Evolutionary conservation across 768 basidiomycete species (phyloP), one percentile per base, ranked within the genome.

Genomic region (Agrocybe pediades): DNA sequence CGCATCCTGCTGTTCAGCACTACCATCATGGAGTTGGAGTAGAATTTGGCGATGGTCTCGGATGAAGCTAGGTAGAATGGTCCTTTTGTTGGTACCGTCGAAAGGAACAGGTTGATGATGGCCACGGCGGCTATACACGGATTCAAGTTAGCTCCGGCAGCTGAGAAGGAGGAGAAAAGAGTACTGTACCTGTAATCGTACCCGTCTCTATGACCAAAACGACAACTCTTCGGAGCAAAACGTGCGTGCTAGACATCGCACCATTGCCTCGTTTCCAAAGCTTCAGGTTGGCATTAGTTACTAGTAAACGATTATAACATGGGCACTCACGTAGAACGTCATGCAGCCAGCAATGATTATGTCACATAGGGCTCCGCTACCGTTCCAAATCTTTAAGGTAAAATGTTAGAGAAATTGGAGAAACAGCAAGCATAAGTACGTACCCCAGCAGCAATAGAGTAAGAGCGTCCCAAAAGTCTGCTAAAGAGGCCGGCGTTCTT

Each of bases 11-110:
- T 48, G 39, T 54, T 54, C 2, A 54, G 43, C 9, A 48, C 46
- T 15, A 54, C 53, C 53, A 48, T 48, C 53, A 54, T 54, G 2
- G 53, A 54, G 39, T 48, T 54, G 0, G 53, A 54, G 19, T 54
- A 54, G 40, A 54, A 19, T 24, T 54, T 54, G 39, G 53, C 53
- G 9, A 54, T 33, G 1, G 27, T 47, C 21, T 46, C 53, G 0
- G 53, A 54, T 33, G 53, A 39, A 6, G 29, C 39, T 1, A 47
- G 39, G 29, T 54, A 54, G 40, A 47, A 54, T 21, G 53, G 46
- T 6, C 39, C 30, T 8, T 54, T 19, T n/a, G 45, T 42, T 8
- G 53, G 53, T 17, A 27, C 11, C 11, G 33, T 15, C 3, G 33
- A 36, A n/a, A 36, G 33, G 33, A 36, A 36, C 6, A 36, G 11